Conservation (phyloP, 2,329 filamentous ascomycete genomes). For the Apiospora marii region DNA sequence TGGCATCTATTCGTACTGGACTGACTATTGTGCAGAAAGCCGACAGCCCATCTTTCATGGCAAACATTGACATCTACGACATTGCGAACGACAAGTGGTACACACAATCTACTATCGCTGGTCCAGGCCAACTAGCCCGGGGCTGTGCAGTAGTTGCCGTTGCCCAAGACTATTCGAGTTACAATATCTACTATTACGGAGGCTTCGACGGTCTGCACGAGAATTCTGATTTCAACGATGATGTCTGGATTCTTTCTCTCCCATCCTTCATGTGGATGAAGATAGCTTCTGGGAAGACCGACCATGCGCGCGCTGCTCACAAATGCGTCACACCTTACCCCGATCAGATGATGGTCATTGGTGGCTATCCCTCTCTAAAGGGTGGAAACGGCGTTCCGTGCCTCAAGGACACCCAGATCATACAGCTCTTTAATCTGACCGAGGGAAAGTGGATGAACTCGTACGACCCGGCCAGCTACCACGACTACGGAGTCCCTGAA, state of each 20-base stretch:
- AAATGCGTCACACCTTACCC: constrained; percentile 79
- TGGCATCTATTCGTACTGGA: no score
- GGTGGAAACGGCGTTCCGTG: constrained; percentile 47
- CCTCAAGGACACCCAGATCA: constrained; percentile 55
- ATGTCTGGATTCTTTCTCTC: constrained; percentile 82
- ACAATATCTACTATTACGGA: constrained; percentile 86
- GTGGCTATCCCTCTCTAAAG: constrained; percentile 62
- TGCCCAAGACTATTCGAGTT: constrained; percentile 74
- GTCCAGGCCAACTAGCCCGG: constrained; percentile 64
- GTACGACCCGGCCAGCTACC: constrained; percentile 71
- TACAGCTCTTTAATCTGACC: constrained; percentile 77
- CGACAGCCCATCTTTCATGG: constrained; percentile 75
- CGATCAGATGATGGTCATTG: constrained; percentile 81
- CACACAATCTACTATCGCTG: constrained; percentile 69
- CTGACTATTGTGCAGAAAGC: constrained; percentile 52
- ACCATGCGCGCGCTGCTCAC: constrained; percentile 73
- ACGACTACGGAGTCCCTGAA: constrained; percentile 74
- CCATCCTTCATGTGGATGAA: constrained; percentile 83
- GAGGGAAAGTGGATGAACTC: constrained; percentile 72
- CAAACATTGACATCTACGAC: constrained; percentile 79
- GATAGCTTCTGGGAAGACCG: constrained; percentile 50
- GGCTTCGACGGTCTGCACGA: constrained; percentile 68
- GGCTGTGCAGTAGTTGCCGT: constrained; percentile 79
- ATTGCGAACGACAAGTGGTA: constrained; percentile 74
- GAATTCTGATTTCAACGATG: constrained; percentile 58